Percentiles rank a stretch among this genome's conserved stretches.
These are phyloP conservation scores for Amoebophrya sp. DNA, from an alignment of 169 alveolate genomes.

Conservation along the genomic window DNA sequence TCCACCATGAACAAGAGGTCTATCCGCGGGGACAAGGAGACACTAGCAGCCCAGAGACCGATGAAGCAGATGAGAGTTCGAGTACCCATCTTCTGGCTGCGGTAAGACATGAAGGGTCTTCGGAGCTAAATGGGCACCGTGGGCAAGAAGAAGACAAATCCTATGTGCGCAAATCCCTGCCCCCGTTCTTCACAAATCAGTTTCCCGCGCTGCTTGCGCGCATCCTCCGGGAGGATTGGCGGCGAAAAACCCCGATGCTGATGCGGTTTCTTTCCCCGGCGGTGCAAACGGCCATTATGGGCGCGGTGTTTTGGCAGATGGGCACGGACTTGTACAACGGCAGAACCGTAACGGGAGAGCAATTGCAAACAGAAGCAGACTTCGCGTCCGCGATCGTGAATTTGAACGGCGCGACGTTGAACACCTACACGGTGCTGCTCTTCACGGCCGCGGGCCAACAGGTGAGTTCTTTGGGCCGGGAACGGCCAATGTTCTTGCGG, in stretches of 20 bases:
- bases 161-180: not conserved
- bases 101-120: too few relatives aligned
- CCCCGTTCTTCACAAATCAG: not conserved
- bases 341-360: not conserved
- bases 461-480: not conserved
- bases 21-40: too few relatives aligned
- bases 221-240: not conserved
- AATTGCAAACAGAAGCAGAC: not conserved
- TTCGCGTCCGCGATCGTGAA: not conserved
- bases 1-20: too few relatives aligned
- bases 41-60: too few relatives aligned
- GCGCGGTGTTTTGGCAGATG: not conserved
- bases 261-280: not conserved
- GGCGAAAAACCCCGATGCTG: not conserved
- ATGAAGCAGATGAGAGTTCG: too few relatives aligned
- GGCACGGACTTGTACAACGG: not conserved
- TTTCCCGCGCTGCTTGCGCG: not conserved
- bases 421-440: not conserved
- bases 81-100: too few relatives aligned
- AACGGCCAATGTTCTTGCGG: slow-evolving; percentile 30
- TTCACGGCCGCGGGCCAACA: not conserved
- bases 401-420: not conserved
- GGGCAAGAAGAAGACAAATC: too few relatives aligned
- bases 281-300: not conserved
- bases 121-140: too few relatives aligned